Conservation (phyloP, 2,329 filamentous ascomycete species). For the Massarina eburnea region DNA sequence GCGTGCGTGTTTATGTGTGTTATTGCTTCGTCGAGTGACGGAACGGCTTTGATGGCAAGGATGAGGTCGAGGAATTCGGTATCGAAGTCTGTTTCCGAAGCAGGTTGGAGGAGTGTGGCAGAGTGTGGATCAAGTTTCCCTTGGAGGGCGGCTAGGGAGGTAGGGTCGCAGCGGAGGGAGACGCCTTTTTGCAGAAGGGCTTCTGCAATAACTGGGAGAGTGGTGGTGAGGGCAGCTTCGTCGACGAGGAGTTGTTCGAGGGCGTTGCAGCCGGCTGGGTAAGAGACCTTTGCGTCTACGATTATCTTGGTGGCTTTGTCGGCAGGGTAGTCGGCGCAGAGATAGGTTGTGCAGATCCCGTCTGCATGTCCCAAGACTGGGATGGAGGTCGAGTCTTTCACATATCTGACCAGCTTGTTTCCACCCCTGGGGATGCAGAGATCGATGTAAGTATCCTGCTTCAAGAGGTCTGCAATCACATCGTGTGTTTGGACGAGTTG, state of each 20-base stretch:
- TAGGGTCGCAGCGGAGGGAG: constrained; percentile 74
- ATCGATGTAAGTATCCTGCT: constrained; percentile 84
- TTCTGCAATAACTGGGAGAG: constrained; percentile 72
- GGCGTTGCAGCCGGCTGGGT: constrained; percentile 93
- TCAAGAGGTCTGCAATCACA: constrained; percentile 83
- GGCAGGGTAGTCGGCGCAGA: constrained; percentile 75
- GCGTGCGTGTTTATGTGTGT: constrained; percentile 89
- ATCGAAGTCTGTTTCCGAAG: constrained; percentile 71
- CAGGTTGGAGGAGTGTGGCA: constrained; percentile 60
- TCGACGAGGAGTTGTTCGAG: constrained; percentile 91
- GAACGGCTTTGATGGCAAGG: constrained; percentile 79
- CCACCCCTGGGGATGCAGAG: constrained; percentile 91
- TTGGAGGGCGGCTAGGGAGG: constrained; percentile 65
- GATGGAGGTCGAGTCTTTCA: constrained; percentile 89
- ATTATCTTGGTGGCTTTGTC: constrained; percentile 74
- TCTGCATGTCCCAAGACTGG: constrained; percentile 96
- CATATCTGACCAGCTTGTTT: constrained; percentile 85
- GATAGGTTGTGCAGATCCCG: constrained; percentile 84
- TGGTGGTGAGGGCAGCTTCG: constrained; percentile 64
- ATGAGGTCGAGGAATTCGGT: constrained; percentile 88
- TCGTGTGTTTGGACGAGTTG: constrained; percentile 94
- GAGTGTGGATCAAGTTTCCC: constrained; percentile 48
- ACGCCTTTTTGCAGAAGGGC: constrained; percentile 78
- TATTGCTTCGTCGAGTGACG: constrained; percentile 67
- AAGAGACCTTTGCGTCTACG: constrained; percentile 89